Evolutionary conservation across 2,329 filamentous ascomycete species (phyloP), one percentile per base, ranked within the genome.

Genomic region (Fusarium penzigii): DNA sequence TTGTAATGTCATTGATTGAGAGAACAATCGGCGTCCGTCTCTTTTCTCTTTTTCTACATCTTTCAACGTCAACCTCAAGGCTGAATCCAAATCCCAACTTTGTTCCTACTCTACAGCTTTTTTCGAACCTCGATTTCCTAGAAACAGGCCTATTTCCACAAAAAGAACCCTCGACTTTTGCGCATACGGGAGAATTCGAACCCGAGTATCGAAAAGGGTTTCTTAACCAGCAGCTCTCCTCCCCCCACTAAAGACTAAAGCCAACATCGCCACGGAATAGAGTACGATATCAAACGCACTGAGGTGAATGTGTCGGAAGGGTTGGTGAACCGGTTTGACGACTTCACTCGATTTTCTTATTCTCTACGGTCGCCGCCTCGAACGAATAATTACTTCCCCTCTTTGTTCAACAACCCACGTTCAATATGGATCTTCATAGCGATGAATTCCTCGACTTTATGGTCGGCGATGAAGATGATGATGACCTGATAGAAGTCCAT

Each of bases 381-480:
- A 25, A 25, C 20, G 20, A 45, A 43, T 36, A 9, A 13, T 17
- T 12, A 17, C 29, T 17, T 29, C 36, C 44, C n/a, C 10, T 36
- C 13, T 36, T 11, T 14, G 20, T 25, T 25, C 20, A 25, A 29
- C 40, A 14, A 29, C 34, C 45, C 20, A 7, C 46, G 17, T 20
- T 25, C 52, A 62, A 32, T 43, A 62, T 63, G 61, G 58, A 51
- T 29, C 32, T 49, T 16, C 43, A 46, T 39, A 54, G 57, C 32
- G 57, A 62, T 11, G 55, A 59, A 17, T 55, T 56, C 36, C 44
- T 64, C 17, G 58, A 61, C n/a, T 42, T 63, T 39, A 45, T 64
- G 29, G 51, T 51, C 17, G 59, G 61, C 9, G 32, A 36, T 36
- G 59, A 62, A 12, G 53, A 60, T 12, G 58, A 63, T 13, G 53